Percentiles rank a stretch among this genome's conserved stretches.
phyloP scores from a whole-genome alignment of 2,329 filamentous ascomycete species.

The Colletotrichum gigasporum region DNA sequence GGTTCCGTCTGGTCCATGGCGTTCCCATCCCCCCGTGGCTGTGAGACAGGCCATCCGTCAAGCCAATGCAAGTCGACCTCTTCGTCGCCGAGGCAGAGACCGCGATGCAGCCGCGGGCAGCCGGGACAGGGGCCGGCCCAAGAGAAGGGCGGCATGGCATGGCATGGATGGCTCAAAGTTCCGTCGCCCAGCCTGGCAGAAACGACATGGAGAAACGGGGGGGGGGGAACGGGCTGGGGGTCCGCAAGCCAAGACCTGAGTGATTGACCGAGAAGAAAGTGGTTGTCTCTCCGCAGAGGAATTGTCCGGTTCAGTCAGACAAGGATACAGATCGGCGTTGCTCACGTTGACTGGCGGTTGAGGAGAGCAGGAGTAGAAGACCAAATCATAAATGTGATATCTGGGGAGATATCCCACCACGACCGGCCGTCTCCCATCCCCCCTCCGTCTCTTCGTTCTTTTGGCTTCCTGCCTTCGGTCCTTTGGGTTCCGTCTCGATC shows the following conservation, averaged over 20 bases:
- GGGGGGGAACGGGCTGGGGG: too few relatives aligned
- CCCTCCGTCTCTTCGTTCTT: background rate
- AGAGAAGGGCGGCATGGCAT: background rate
- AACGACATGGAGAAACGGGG: background rate
- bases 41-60: background rate
- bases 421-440: background rate
- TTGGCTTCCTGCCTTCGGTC: background rate
- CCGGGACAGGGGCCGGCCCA: background rate
- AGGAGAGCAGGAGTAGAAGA: too few relatives aligned
- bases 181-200: too few relatives aligned
- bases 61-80: slow-evolving; percentile 2
- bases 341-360: background rate
- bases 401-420: slow-evolving; percentile 16
- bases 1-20: background rate
- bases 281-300: slow-evolving; percentile 1
- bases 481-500: too few relatives aligned
- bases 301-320: slow-evolving; percentile 17
- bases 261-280: slow-evolving; percentile 14
- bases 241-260: slow-evolving; percentile 14
- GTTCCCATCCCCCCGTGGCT: background rate
- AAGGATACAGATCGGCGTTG: slow-evolving; percentile 7
- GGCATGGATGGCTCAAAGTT: slow-evolving; percentile 1
- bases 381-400: slow-evolving; percentile 8
- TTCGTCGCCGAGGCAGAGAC: background rate
- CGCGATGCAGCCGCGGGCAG: too few relatives aligned